Evolutionary conservation across 2,329 filamentous ascomycete genomes (phyloP), one percentile per base, ranked within the genome.

Genomic region (Neofusicoccum cordaticola): DNA sequence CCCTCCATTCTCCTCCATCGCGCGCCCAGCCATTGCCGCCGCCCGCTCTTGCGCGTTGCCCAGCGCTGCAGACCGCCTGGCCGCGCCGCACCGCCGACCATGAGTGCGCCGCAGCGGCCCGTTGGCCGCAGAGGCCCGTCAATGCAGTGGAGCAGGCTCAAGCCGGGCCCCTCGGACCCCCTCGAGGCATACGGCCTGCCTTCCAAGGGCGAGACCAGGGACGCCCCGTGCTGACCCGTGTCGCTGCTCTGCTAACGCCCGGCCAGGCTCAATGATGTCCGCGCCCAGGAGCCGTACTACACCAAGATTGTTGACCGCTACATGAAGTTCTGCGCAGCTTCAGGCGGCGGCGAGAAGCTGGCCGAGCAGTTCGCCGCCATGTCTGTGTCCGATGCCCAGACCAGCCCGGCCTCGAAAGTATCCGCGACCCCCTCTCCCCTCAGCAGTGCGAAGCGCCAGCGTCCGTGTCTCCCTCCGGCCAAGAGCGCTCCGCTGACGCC

Each of bases 131-230:
- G 76, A 51, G 75, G 72, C 17, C 74, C 75, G 44, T 77, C 75
- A 31, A 74, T 75, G 50, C 74, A 74, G 45, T 78, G 75, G 75
- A 69, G 73, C 62, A 73, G 75, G 68, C 81, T 96, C 68, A 93
- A 90, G 75, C 89, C 91, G 12, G 84, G 89, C 66, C 86, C 89
- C 50, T 81, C 87, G 65, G 93, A 97, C 75, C 86, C 91, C 13
- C 82, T 98, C 34, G 91, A 96, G 70, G 85, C 83, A 66, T 90
- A 96, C 69, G 93, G 94, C 1, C 84, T 97, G 68, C 92, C 92
- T 4, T 97, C 93, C 2, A 97, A 97, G 74, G 94, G 94, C 61
- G 94, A 98, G 77, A 90, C 84, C 53, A 89, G 90, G 93, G 94
- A 71, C 50, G 42, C 47, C 58, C 19, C 66, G 41, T 37, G 60